phyloP scores from a whole-genome alignment of 2,329 filamentous ascomycete species.

The Conoideocrella luteorostrata region DNA sequence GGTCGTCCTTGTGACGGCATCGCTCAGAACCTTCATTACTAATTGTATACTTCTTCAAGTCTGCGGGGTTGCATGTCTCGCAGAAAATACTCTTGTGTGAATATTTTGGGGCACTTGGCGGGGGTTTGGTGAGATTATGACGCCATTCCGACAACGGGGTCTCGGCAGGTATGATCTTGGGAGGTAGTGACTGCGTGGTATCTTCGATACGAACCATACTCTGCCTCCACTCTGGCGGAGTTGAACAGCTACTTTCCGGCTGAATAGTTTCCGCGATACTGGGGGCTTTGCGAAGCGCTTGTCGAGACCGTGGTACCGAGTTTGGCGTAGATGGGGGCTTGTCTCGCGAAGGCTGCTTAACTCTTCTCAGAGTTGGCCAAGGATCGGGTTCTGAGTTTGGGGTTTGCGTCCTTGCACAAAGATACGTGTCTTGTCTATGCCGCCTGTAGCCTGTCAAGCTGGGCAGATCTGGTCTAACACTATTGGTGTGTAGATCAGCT shows the following conservation, averaged over 20 bases:
- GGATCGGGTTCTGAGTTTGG: slow-evolving; percentile 5
- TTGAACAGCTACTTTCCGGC: too few relatives aligned
- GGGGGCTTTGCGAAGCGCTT: slow-evolving; percentile 7
- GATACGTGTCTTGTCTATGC: slow-evolving; percentile 11
- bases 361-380: slow-evolving; percentile 11
- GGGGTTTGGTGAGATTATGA: slow-evolving; percentile 2
- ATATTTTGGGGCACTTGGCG: background rate
- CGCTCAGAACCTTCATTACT: background rate
- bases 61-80: slow-evolving; percentile 12
- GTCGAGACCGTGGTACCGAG: slow-evolving; percentile 6
- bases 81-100: background rate
- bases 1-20: slow-evolving; percentile 4
- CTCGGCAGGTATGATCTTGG: background rate
- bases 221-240: too few relatives aligned
- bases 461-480: slow-evolving; percentile 6
- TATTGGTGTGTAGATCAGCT: background rate
- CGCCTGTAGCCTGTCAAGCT: slow-evolving; percentile 10
- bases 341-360: background rate
- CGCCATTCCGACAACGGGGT: slow-evolving; percentile 13
- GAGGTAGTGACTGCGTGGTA: background rate
- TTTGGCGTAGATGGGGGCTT: background rate
- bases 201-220: too few relatives aligned
- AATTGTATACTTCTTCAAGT: background rate
- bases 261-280: too few relatives aligned
- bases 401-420: slow-evolving; percentile 7